Percentiles rank a stretch among this genome's conserved stretches.
phyloP scores from a whole-genome alignment of 2,329 filamentous ascomycete species.

The Nemania sp. region DNA sequence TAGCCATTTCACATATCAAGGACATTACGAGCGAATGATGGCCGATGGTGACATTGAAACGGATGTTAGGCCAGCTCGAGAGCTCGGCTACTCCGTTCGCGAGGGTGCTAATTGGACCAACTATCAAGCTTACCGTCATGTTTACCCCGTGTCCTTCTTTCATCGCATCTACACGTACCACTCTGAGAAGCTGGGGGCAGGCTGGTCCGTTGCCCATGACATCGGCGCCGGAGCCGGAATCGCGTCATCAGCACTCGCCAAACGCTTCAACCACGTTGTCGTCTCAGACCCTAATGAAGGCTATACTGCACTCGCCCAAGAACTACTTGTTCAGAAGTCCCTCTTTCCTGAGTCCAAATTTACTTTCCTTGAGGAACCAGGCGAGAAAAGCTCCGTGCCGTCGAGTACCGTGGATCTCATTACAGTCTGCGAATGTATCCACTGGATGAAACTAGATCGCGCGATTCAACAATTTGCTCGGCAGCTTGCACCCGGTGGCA shows the following conservation, averaged over 20 bases:
- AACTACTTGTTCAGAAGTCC: slow-evolving; percentile 38
- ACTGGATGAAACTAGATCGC: slow-evolving; percentile 42
- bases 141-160: slow-evolving; percentile 40
- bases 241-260: slow-evolving; percentile 36
- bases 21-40: background rate
- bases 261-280: slow-evolving; percentile 38
- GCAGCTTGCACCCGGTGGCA: slow-evolving; percentile 43
- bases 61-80: background rate
- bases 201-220: slow-evolving; percentile 38
- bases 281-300: slow-evolving; percentile 49
- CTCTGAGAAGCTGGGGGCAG: slow-evolving; percentile 13
- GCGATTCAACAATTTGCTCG: slow-evolving; percentile 44
- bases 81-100: slow-evolving; percentile 30
- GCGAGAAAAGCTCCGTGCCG: slow-evolving; percentile 43
- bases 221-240: slow-evolving; percentile 40
- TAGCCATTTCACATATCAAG: too few species aligned
- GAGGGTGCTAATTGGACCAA: slow-evolving; percentile 38
- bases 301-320: slow-evolving; percentile 41
- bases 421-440: slow-evolving; percentile 45
- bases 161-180: slow-evolving; percentile 41
- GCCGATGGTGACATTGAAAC: background rate
- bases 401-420: slow-evolving; percentile 41
- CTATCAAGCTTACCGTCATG: slow-evolving; percentile 38
- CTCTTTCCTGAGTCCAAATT: slow-evolving; percentile 40
- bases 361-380: slow-evolving; percentile 45